These are phyloP conservation scores for Mariannaea sp. DNA, from an alignment of 2,329 filamentous ascomycete genomes.

Conservation along the genomic window DNA sequence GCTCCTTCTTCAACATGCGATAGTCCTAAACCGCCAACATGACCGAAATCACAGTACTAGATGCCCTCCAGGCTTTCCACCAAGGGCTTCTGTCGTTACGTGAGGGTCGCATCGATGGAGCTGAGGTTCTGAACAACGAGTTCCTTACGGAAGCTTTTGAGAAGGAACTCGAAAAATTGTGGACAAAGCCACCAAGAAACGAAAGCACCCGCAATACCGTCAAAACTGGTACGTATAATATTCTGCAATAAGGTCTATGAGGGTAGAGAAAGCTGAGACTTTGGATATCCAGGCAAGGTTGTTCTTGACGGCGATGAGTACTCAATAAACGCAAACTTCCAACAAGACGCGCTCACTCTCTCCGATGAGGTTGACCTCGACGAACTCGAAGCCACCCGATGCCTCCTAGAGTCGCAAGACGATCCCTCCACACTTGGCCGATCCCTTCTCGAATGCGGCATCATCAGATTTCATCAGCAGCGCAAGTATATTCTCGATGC, in stretches of 20 bases:
- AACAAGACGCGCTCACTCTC: constrained; percentile 78
- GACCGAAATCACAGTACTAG: constrained; percentile 74
- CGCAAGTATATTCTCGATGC: constrained; percentile 83
- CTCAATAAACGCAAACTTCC: constrained; percentile 82
- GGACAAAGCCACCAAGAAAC: constrained; percentile 73
- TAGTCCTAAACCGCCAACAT: constrained; percentile 58
- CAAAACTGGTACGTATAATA: constrained; percentile 60
- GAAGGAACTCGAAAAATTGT: constrained; percentile 73
- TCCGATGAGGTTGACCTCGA: constrained; percentile 90
- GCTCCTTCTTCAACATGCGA: constrained; percentile 48
- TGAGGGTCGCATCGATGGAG: constrained; percentile 64
- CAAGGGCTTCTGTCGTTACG: constrained; percentile 79
- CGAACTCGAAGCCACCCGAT: constrained; percentile 79
- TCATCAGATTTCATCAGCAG: constrained; percentile 87
- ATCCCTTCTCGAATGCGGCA: constrained; percentile 74
- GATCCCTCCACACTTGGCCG: constrained; percentile 72
- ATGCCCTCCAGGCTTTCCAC: constrained; percentile 81
- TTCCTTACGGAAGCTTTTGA: constrained; percentile 74
- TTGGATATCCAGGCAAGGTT: constrained; percentile 67
- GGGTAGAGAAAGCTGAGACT: constrained; percentile 13
- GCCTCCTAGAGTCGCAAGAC: constrained; percentile 74
- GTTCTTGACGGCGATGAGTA: constrained; percentile 75
- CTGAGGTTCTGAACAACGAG: constrained; percentile 71
- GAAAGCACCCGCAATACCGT: constrained; percentile 75
- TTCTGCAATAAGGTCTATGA: neutral